Base-by-base conservation (phyloP, 108 stramenopile genomes). In the Fistulifera pelliculosa region DNA sequence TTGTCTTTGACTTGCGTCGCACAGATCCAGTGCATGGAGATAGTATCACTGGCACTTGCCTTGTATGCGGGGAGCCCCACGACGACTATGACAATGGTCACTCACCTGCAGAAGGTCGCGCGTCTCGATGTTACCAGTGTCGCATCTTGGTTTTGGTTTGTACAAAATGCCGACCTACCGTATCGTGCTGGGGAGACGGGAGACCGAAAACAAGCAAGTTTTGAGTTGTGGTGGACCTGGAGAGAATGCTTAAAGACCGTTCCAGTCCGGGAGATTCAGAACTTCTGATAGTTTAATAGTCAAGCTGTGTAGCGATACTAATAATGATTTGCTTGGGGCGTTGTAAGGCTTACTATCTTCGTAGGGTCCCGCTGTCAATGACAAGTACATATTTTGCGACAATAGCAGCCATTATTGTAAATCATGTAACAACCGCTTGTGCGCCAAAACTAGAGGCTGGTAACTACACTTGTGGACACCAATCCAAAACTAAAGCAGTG, bases 61-160 rank as follows among this genome's bases (percentile, higher is more conserved):
- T 91, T 10, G 47, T 85, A 14, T 91, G 89, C 54, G 15, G 38
- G 38, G 50, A 7, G 22, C 67, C 76, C 19, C 90, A 86, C 56
- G 90, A 91, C 62, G 90, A 91, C 47, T 91, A 84, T 54, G 90
- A 91, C 68, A 86, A 91, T 66, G 90, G 90, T 4, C 74, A 80
- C 64, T 68, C 83, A 10, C 84, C 89, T 11, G 64, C 55, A 25
- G 83, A 86, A 51, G 69, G 73, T 41, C 76, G 76, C 47, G 90
- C 85, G 49, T 81, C 85, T 10, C 69, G 90, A 28, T 91, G 90
- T 68, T 80, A 77, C 48, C 65, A 75, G 15, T 91, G 90, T 60
- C 83, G 90, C 21, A 82, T 91, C 26, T 62, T 91, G 21, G 58
- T 91, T 5, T 56, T 91, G 49, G 74, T 86, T 12, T 91, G 90